A percentile compares a stretch with the other conserved stretches of the same genome.
Evolutionary conservation across 2,329 filamentous ascomycete species (phyloP).

Genomic region (Lasiodiplodia sp.): DNA sequence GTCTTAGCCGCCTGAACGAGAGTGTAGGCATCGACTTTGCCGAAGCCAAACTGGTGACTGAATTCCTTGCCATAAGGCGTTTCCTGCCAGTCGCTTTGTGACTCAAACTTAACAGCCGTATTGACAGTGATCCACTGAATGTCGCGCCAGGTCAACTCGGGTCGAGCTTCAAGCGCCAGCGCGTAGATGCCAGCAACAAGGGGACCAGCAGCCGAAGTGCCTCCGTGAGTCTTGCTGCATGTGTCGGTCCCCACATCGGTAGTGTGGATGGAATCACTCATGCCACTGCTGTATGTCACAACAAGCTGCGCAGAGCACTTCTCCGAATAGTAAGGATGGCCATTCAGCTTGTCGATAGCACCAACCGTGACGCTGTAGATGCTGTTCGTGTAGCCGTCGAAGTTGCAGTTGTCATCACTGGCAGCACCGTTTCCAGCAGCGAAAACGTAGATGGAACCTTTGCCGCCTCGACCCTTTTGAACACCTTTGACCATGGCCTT

Average conservation of each 20-base stretch:
- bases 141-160: constrained; percentile 91
- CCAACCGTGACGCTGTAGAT: constrained; percentile 99
- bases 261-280: constrained; percentile 89
- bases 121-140: constrained; percentile 89
- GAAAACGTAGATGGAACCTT: constrained; percentile 94
- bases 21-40: constrained; percentile 88
- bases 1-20: constrained; percentile 85
- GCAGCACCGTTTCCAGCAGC: constrained; percentile 92
- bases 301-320: constrained; percentile 94
- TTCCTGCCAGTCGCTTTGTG: constrained; percentile 80
- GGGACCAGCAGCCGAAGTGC: constrained; percentile 93
- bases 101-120: constrained; percentile 81
- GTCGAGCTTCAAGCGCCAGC: constrained; percentile 81
- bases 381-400: constrained; percentile 98
- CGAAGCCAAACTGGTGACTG: constrained; percentile 95
- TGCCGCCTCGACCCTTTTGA: constrained; percentile 82
- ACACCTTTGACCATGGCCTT: constrained; percentile 91
- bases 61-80: constrained; percentile 84
- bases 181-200: constrained; percentile 92
- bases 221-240: constrained; percentile 85
- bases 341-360: constrained; percentile 83
- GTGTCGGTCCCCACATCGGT: constrained; percentile 87
- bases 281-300: constrained; percentile 94
- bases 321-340: constrained; percentile 96
- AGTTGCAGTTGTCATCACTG: constrained; percentile 95